Base-by-base conservation (phyloP, 495 filamentous ascomycete genomes). In the Aspergillus heteromorphus region DNA sequence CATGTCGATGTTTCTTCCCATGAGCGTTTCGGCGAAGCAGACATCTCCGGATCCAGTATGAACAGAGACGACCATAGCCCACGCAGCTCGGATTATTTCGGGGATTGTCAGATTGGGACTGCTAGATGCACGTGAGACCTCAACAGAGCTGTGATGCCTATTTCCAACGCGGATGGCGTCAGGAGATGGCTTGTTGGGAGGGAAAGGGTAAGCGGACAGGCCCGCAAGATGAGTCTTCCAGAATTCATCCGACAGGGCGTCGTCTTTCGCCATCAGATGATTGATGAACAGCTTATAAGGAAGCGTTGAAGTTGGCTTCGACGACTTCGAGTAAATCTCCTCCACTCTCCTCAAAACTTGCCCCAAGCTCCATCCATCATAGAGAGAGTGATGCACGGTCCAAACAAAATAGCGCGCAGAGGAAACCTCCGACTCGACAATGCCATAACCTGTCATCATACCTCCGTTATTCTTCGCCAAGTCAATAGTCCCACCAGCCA, bases 341-440 rank as follows among this genome's bases (percentile, higher is more conserved):
- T 84, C 79, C 9, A 86, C 75, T 52, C 75, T 75, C 18, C 79
- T 71, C 42, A 84, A 69, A n/a, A 87, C 69, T 17, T 81, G 66
- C 14, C 76, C 74, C 65, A 86, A 73, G 14, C 76, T 83, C 82
- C 84, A 87, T 8, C 84, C 86, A 63, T 90, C 87, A 49, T 88
- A 89, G 0, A 90, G 64, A 1, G 83, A 81, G 54, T 91, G 87
- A 49, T 89, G 86, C 40, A 84, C 76, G 1, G 80, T 83, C 70
- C 84, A 79, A 0, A 85, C 76, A 40, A 88, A 82, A 55, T 80
- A 71, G 1, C 57, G 56, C 27, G 54, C 30, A n/a, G 62, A 58
- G 5, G 61, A 65, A 6, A 43, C 45, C 21, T 40, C 54, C 1
- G 69, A 51, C 25, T 67, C 52, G 4, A 84, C 65, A 5, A 87